phyloP scores from a whole-genome alignment of 2,329 filamentous ascomycete genomes.

The Colletotrichum chlorophyti region DNA sequence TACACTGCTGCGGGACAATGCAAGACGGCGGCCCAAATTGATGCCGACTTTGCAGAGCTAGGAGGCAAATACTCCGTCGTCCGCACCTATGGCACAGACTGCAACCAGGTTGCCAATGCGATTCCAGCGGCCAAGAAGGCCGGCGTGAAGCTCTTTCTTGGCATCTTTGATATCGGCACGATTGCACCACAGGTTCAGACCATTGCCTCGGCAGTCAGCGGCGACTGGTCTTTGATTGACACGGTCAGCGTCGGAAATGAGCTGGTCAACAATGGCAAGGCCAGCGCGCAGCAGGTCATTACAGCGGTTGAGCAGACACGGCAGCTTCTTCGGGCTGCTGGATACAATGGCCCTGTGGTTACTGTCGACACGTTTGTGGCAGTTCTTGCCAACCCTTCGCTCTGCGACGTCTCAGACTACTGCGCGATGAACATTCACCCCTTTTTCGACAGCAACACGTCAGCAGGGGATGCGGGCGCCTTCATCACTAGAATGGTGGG shows the following conservation, averaged over 20 bases:
- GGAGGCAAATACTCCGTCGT: conserved; percentile 64
- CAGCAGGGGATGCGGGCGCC: conserved; percentile 66
- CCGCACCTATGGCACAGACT: conserved; percentile 83
- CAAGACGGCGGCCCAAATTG: conserved; percentile 70
- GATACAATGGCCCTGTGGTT: conserved; percentile 77
- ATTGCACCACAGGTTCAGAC: conserved; percentile 63
- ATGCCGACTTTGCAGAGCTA: conserved; percentile 66
- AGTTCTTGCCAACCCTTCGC: conserved; percentile 67
- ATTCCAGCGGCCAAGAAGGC: conserved; percentile 68
- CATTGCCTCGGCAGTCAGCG: conserved; percentile 64
- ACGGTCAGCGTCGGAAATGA: conserved; percentile 85
- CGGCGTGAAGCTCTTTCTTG: conserved; percentile 75
- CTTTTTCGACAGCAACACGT: conserved; percentile 76
- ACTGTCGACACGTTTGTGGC: conserved; percentile 81
- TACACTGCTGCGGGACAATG: conserved; percentile 63
- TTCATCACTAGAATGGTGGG: conserved; percentile 68
- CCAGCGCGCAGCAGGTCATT: conserved; percentile 60
- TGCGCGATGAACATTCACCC: conserved; percentile 84
- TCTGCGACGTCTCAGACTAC: conserved; percentile 79
- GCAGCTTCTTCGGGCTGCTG: conserved; percentile 61
- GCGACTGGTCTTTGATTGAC: conserved; percentile 73
- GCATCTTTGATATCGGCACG: conserved; percentile 70
- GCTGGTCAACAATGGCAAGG: conserved; percentile 70
- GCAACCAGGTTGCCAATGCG: conserved; percentile 72
- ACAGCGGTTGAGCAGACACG: conserved; percentile 65